These are phyloP conservation scores for Globisporangium mamillatum DNA, from an alignment of 352 stramenopile genomes.

Conservation along the genomic window DNA sequence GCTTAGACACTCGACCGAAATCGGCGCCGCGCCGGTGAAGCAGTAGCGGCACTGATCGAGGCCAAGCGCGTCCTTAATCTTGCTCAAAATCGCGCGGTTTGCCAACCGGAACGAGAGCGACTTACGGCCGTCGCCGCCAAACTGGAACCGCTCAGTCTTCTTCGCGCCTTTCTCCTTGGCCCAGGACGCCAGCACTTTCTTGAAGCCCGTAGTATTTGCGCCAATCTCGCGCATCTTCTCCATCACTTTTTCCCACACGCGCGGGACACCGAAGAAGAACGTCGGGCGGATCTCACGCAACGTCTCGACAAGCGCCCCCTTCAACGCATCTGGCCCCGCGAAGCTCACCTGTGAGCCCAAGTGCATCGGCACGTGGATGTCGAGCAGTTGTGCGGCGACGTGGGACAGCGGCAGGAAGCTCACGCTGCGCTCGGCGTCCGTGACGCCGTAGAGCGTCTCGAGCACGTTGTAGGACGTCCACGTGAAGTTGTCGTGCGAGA, in stretches of 20 bases:
- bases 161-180: conserved; percentile 70
- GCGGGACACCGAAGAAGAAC: conserved; percentile 83
- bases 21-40: conserved; percentile 82
- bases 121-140: conserved; percentile 45
- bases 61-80: conserved; percentile 72
- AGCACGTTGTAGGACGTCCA: conserved; percentile 60
- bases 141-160: conserved; percentile 66
- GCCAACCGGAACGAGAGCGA: conserved; percentile 78
- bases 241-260: conserved; percentile 88
- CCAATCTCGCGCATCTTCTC: conserved; percentile 69
- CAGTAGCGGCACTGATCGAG: conserved; percentile 81
- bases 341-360: conserved; percentile 74
- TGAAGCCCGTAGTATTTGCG: conserved; percentile 62
- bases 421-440: conserved; percentile 54
- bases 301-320: conserved; percentile 61
- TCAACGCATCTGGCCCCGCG: conserved; percentile 65
- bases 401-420: conserved; percentile 85
- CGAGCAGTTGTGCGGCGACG: conserved; percentile 73
- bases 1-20: conserved; percentile 49
- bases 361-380: conserved; percentile 71
- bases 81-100: conserved; percentile 79
- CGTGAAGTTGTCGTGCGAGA: conserved; percentile 76
- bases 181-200: conserved; percentile 82
- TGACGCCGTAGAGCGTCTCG: conserved; percentile 49
- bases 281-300: conserved; percentile 63